Conservation (phyloP, 202 grass and related monocot species). For the Zoysia matrella region DNA sequence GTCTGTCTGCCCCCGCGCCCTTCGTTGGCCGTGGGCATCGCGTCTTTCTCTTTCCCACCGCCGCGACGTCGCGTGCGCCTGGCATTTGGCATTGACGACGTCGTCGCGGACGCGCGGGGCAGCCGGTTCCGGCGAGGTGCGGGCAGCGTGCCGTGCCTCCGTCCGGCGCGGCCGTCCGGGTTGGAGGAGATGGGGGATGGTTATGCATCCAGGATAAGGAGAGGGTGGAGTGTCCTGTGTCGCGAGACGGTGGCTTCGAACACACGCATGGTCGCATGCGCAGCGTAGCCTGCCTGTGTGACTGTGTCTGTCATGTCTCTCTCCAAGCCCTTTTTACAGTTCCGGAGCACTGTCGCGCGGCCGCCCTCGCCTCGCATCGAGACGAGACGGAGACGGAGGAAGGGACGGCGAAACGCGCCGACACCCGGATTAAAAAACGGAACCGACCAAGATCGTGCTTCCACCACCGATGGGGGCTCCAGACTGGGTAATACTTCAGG, state of each 20-base stretch:
- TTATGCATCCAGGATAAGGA: too few relatives aligned
- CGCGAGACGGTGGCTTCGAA: neutral
- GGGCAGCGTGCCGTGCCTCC: neutral
- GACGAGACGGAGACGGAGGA: neutral
- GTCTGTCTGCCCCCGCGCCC: neutral
- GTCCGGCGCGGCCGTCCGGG: neutral
- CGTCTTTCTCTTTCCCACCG: neutral
- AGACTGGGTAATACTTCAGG: too few relatives aligned
- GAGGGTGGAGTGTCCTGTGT: neutral
- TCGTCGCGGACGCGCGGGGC: neutral
- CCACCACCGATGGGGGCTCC: neutral
- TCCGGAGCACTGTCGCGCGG: neutral
- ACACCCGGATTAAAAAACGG: constrained; percentile 36
- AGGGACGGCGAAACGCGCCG: constrained; percentile 24
- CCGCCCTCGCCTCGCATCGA: neutral
- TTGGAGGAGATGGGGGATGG: too few relatives aligned
- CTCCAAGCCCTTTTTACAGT: constrained; percentile 20
- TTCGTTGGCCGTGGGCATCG: too few relatives aligned
- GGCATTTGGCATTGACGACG: neutral
- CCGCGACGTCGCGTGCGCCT: too few relatives aligned
- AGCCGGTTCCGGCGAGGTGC: neutral
- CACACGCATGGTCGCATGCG: neutral
- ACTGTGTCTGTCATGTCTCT: neutral
- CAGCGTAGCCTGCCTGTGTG: neutral
- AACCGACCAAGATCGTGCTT: constrained; percentile 54